phyloP scores from a whole-genome alignment of 2,329 filamentous ascomycete genomes.

The Dactylellina haptotyla region DNA sequence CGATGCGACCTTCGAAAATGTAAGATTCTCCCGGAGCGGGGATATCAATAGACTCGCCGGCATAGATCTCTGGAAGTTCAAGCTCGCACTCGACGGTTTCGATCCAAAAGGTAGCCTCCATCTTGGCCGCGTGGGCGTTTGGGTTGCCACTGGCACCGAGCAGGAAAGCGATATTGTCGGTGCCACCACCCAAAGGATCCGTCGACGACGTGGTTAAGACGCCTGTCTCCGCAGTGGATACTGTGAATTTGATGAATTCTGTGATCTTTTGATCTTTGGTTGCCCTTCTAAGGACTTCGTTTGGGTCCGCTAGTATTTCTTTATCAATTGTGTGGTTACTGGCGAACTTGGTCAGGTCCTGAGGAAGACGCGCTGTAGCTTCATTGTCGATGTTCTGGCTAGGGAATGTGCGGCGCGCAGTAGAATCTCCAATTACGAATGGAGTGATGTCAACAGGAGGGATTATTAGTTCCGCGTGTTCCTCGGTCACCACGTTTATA shows the following conservation, averaged over 20 bases:
- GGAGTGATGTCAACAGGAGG: conserved; percentile 59
- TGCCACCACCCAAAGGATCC: conserved; percentile 59
- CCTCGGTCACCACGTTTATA: too few relatives aligned
- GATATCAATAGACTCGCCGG: conserved; percentile 27
- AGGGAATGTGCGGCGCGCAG: conserved; percentile 33
- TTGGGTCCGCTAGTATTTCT: conserved; percentile 59
- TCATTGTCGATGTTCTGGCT: conserved; percentile 44
- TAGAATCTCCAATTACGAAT: conserved; percentile 29
- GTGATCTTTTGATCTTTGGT: conserved; percentile 59
- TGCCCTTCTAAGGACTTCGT: conserved; percentile 58
- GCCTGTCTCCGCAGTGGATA: neutral
- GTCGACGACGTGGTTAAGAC: conserved; percentile 51
- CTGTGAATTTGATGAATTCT: conserved; percentile 58
- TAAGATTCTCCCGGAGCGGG: neutral
- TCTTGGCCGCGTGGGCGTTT: conserved; percentile 58
- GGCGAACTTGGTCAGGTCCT: conserved; percentile 59
- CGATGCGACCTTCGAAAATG: conserved; percentile 23
- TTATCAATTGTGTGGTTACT: conserved; percentile 60
- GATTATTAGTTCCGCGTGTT: conserved; percentile 55
- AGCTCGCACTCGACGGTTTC: conserved; percentile 58
- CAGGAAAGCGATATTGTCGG: conserved; percentile 59
- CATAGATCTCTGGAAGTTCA: conserved; percentile 53
- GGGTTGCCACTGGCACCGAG: conserved; percentile 54
- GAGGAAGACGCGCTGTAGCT: conserved; percentile 58
- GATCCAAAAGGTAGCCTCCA: conserved; percentile 60